Evolutionary conservation across 805 yeast genomes (phyloP), one percentile per base, ranked within the genome.

Genomic region (Jamesozyma rosinii): DNA sequence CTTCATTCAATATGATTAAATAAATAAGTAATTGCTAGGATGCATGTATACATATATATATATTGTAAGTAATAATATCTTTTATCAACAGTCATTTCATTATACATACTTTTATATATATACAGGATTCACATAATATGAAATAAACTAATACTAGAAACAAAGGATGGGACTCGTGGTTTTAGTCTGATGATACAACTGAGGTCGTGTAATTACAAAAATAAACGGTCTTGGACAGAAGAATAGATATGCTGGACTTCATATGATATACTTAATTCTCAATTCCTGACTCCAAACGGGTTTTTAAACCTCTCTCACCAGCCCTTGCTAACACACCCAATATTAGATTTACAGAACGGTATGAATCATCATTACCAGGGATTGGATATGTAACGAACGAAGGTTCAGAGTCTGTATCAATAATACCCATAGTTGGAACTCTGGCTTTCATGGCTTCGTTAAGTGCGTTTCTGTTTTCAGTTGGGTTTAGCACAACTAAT

Each of bases 371-470:
- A 61, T 92, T 92, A 49, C 95, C 95, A 15, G 97, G 97, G 51
- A 92, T 84, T 41, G 97, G 95, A 59, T 92, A 92, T 1, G 96
- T 87, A 42, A 90, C 84, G 52, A 83, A 67, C 14, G 84, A 76
- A 8, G 97, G 95, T 59, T 92, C 96, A 61, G 83, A 79, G 64
- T 92, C 90, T 19, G 97, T 89, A 66, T 92, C 98, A 49, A 92
- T 79, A 45, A 92, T 75, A 24, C 96, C 97, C 54, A 92, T 79
- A 0, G 97, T 88, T 45, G 98, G 98, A 27, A 92, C 76, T 61
- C 95, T 76, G 46, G 81, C 71, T 57, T 78, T 77, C 52, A 77
- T 75, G 49, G 97, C 92, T 66, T 92, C 98, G 40, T 72, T 71
- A 41, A 92, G 67, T 41, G 89, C 81, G 53, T 79, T 81, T 55